A percentile compares a stretch with the other conserved stretches of the same genome.
Evolutionary conservation across 208 protist species (phyloP).

Genomic region (Wallacemonas collosoma): DNA sequence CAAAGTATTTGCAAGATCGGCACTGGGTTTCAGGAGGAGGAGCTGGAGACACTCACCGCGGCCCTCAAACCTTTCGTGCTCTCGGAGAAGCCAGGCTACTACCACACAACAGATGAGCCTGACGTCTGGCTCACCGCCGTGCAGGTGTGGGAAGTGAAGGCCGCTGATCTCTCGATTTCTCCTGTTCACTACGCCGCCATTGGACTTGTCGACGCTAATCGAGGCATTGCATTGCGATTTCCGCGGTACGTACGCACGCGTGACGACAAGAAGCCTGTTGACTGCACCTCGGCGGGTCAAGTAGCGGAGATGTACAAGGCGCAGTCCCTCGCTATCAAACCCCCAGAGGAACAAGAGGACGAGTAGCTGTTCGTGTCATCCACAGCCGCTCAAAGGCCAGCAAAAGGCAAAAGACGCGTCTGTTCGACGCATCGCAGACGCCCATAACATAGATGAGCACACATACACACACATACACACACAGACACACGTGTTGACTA

Average conservation of each 20-base stretch:
- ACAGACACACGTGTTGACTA: not conserved
- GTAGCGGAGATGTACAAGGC: slow-evolving; percentile 92
- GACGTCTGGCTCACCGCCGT: slow-evolving; percentile 97
- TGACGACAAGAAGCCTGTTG: slow-evolving; percentile 96
- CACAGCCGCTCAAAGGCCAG: no score
- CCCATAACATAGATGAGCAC: not conserved
- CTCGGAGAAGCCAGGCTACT: slow-evolving; percentile 76
- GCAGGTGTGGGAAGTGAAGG: slow-evolving; percentile 99
- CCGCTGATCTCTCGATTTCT: slow-evolving; percentile 98
- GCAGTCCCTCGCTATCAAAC: slow-evolving; percentile 63
- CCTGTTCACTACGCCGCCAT: slow-evolving; percentile 95
- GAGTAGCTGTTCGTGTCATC: slow-evolving; percentile 16
- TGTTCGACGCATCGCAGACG: no score
- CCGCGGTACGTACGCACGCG: slow-evolving; percentile 97
- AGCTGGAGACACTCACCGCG: slow-evolving; percentile 78
- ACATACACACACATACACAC: slow-evolving; percentile 4
- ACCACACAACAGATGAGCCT: slow-evolving; percentile 53
- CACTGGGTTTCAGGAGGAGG: slow-evolving; percentile 97
- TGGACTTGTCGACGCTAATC: slow-evolving; percentile 82
- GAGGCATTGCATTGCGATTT: slow-evolving; percentile 99
- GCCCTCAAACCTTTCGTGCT: slow-evolving; percentile 65
- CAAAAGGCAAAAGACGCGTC: no score
- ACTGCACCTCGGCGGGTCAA: slow-evolving; percentile 94
- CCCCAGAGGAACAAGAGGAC: slow-evolving; percentile 33
- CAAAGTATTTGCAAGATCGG: slow-evolving; percentile 98